A percentile compares a stretch with the other conserved stretches of the same genome.
Evolutionary conservation across 1,139 yeast genomes (phyloP).

Genomic region (Pneumocystis wakefieldiae): DNA sequence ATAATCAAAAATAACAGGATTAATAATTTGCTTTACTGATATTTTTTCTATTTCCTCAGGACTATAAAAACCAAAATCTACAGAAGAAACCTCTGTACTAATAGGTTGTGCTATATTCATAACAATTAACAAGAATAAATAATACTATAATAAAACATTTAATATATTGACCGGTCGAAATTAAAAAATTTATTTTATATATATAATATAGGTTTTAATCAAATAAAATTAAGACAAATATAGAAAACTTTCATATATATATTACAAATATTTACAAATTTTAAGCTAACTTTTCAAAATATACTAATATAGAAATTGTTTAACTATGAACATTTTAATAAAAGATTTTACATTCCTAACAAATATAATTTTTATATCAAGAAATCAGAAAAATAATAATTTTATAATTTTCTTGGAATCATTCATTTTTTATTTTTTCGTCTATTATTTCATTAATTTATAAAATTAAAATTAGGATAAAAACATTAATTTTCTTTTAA

Average conservation of each 20-base stretch:
- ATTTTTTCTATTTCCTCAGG: slow-evolving; percentile 69
- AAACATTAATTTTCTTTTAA: neutral
- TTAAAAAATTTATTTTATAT: too few relatives aligned
- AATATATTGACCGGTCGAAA: neutral
- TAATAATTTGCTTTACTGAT: slow-evolving; percentile 88
- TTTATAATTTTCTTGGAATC: neutral
- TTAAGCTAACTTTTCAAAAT: neutral
- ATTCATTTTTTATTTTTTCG: neutral
- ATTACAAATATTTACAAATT: neutral
- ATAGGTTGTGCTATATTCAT: slow-evolving; percentile 40
- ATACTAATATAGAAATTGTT: neutral
- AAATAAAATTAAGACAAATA: neutral
- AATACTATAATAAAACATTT: neutral
- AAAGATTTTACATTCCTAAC: neutral
- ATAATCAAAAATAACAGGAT: slow-evolving; percentile 87
- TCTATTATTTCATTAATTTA: too few relatives aligned
- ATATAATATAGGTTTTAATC: neutral
- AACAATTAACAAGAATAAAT: neutral
- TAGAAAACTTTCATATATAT: neutral
- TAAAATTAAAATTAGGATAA: neutral
- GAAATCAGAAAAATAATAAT: neutral
- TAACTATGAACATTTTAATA: neutral
- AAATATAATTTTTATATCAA: neutral
- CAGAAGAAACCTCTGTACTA: slow-evolving; percentile 83
- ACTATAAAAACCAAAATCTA: slow-evolving; percentile 77